Evolutionary conservation across 2,329 filamentous ascomycete genomes (phyloP), one percentile per base, ranked within the genome.

Genomic region (Iodosphaeria phyllophila): DNA sequence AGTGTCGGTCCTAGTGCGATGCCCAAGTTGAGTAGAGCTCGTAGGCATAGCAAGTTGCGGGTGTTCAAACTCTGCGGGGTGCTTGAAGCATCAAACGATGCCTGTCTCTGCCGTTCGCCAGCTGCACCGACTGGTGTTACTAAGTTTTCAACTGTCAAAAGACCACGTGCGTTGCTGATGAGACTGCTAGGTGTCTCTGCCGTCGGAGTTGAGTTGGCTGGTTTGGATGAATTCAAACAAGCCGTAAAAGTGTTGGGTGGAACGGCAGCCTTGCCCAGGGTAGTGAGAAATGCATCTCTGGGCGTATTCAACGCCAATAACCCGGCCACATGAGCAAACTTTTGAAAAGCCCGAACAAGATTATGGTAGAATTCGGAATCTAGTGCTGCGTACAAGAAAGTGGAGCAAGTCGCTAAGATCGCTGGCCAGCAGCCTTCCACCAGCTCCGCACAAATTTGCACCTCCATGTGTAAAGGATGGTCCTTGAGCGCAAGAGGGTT

Each of bases 371-470:
- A 93, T 26, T 93, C 83, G 1, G 80, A 76, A 43, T 98, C 89
- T 4, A 98, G 56, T 0, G 86, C 73, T 16, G 89, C 80, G 42
- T 92, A 91, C 11, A 98, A 54, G 42, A 95, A 98, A 0, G 86
- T 93, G 0, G 89, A 98, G 39, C 83, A 93, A 2, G 83, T 89
- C 1, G 89, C 86, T 24, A 98, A 64, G 19, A 95, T 74, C 8
- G 89, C 89, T 23, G 89, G 89, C 89, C 89, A 98, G 46, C 86
- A 95, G 35, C 79, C 66, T 4, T 91, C 80, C 13, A 98, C 76
- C 27, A 98, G 75, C 7, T 64, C 64, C 8, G 82, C 80, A 38
- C 80, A 86, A 2, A 71, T 69, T 39, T 73, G 68, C 28, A 95
- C 70, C 24, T 82, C 75, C 2, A 58, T 45, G 26, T 72, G 62